Conservation (phyloP, 2,329 filamentous ascomycete genomes). For the Fusarium siculi region DNA sequence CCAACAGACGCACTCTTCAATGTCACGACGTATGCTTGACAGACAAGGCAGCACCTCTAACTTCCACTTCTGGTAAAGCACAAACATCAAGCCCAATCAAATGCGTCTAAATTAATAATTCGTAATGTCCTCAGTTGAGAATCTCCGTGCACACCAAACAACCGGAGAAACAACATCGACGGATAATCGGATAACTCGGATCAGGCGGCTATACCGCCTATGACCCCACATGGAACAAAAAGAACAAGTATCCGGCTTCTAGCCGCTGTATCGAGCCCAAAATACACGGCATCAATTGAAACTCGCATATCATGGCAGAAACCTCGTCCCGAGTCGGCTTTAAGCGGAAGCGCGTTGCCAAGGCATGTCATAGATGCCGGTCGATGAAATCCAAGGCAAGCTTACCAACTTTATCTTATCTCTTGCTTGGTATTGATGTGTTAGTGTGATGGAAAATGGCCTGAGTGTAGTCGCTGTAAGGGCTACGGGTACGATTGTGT, state of each 20-base stretch:
- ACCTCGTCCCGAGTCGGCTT: neutral
- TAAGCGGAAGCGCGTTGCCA: neutral
- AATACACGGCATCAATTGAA: neutral
- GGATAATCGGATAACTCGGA: neutral
- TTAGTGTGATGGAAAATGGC: neutral
- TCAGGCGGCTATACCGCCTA: neutral
- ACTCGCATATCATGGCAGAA: neutral
- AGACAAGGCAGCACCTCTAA: rapidly evolving
- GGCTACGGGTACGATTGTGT: neutral
- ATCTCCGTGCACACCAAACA: neutral
- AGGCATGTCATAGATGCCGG: neutral
- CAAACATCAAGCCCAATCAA: neutral
- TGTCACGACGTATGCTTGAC: neutral
- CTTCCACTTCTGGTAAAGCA: neutral
- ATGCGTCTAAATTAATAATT: neutral
- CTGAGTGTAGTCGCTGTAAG: neutral
- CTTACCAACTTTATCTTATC: too few species aligned
- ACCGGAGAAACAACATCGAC: neutral
- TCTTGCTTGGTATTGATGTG: too few species aligned
- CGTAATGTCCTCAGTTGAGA: too few species aligned
- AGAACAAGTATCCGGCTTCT: neutral
- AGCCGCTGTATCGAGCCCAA: neutral
- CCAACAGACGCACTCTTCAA: neutral
- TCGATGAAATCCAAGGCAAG: neutral
- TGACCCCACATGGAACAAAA: neutral